These are phyloP conservation scores for Metarhizium guizhouense DNA, from an alignment of 2,329 filamentous ascomycete genomes.

Conservation along the genomic window DNA sequence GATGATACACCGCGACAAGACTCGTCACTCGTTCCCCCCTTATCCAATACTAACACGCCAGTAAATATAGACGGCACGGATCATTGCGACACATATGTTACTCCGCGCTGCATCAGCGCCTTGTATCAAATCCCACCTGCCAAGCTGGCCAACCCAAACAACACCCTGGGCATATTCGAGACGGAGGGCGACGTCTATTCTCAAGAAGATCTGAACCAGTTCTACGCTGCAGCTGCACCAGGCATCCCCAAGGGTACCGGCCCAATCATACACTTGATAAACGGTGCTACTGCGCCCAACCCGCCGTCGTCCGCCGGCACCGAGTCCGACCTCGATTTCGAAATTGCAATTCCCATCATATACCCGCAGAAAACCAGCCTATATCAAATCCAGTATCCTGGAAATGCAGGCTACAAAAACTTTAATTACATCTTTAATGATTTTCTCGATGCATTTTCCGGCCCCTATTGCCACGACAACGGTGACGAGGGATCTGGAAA, in stretches of 20 bases:
- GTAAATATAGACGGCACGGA: conserved; percentile 2
- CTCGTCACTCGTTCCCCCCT: too few species aligned
- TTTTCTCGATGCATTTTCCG: conserved; percentile 39
- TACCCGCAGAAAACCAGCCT: conserved; percentile 31
- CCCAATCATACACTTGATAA: conserved; percentile 37
- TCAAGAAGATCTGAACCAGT: conserved; percentile 37
- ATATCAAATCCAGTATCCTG: too few species aligned
- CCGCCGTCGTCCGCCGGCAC: conserved; percentile 19
- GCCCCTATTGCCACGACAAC: conserved; percentile 40
- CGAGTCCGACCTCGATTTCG: conserved; percentile 46
- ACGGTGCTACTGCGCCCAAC: conserved; percentile 35
- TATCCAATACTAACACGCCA: neutral
- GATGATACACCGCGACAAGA: too few species aligned
- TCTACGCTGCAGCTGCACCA: conserved; percentile 34
- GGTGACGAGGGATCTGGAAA: conserved; percentile 34
- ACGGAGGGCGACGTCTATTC: conserved; percentile 41
- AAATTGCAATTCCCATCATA: conserved; percentile 43
- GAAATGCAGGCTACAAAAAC: too few species aligned
- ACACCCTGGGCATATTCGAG: conserved; percentile 44
- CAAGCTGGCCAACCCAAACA: conserved; percentile 20
- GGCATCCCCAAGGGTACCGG: conserved; percentile 30
- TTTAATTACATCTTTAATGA: conserved; percentile 27
- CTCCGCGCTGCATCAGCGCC: conserved; percentile 44
- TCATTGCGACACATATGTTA: conserved; percentile 44
- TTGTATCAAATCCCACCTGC: conserved; percentile 36